phyloP scores from a whole-genome alignment of 2,329 filamentous ascomycete genomes.

The Acephala macrosclerotiorum region DNA sequence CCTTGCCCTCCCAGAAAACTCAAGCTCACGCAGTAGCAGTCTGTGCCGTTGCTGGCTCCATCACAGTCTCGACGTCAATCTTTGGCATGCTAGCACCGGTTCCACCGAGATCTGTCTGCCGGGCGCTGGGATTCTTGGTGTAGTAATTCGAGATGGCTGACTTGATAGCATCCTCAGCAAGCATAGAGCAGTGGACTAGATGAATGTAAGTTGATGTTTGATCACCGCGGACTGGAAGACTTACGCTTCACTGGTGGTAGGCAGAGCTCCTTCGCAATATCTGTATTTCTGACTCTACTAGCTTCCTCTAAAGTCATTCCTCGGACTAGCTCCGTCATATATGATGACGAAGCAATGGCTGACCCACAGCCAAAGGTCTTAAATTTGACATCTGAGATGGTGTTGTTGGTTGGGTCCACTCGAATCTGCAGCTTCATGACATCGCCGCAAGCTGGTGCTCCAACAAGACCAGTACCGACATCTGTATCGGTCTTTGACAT shows the following conservation, averaged over 20 bases:
- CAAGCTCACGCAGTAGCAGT: constrained; percentile 35
- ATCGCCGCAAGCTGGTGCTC: constrained; percentile 89
- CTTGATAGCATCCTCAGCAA: constrained; percentile 92
- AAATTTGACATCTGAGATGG: constrained; percentile 94
- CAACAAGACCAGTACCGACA: constrained; percentile 90
- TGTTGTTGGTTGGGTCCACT: constrained; percentile 86
- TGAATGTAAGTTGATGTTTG: constrained; percentile 37
- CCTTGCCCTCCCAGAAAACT: constrained; percentile 14
- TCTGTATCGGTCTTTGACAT: constrained; percentile 81
- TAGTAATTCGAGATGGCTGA: constrained; percentile 91
- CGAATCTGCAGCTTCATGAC: constrained; percentile 96
- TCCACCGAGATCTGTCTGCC: constrained; percentile 78
- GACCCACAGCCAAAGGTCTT: constrained; percentile 97
- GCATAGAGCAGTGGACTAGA: constrained; percentile 88
- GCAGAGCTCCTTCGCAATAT: constrained; percentile 96
- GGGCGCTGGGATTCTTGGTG: constrained; percentile 83
- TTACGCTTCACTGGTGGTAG: constrained; percentile 86
- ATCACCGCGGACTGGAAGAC: constrained; percentile 47
- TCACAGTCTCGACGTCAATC: constrained; percentile 65
- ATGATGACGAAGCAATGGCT: constrained; percentile 93
- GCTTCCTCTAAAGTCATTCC: constrained; percentile 98
- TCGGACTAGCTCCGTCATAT: constrained; percentile 91
- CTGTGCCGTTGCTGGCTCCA: constrained; percentile 46
- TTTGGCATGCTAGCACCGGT: constrained; percentile 74
- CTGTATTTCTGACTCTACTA: constrained; percentile 90